A percentile compares a stretch with the other conserved stretches of the same genome.
Conservation (phyloP, 352 stramenopile species). For the Globisporangium radiosum region DNA sequence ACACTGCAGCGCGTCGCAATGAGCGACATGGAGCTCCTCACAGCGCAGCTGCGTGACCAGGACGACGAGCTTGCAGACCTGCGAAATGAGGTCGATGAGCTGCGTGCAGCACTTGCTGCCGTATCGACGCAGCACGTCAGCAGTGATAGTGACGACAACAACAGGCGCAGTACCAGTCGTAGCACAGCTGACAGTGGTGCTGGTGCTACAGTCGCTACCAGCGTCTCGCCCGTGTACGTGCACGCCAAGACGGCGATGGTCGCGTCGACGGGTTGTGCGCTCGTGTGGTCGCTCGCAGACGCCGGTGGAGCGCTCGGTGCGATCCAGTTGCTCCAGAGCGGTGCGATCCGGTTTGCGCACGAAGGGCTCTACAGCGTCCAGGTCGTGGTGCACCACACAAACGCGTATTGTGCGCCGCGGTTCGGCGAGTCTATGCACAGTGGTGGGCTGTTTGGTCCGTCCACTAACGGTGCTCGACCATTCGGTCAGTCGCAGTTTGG, state of each 20-base stretch:
- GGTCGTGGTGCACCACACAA: conserved; percentile 1
- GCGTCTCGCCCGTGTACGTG: too few relatives aligned
- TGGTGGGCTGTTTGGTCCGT: too few relatives aligned
- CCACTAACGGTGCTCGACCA: too few relatives aligned
- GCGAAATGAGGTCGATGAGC: conserved; percentile 1
- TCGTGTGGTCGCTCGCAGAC: neutral
- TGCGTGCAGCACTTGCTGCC: neutral
- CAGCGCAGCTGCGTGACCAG: conserved; percentile 7
- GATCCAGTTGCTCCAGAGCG: neutral
- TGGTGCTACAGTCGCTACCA: too few relatives aligned
- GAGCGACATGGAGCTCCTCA: conserved; percentile 6
- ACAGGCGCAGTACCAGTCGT: too few relatives aligned
- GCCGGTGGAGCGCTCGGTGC: neutral
- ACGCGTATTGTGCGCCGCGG: neutral
- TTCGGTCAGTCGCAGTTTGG: too few relatives aligned
- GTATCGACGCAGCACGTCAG: too few relatives aligned
- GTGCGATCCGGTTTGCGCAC: neutral
- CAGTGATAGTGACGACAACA: too few relatives aligned
- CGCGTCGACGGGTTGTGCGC: neutral
- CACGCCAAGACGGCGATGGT: too few relatives aligned
- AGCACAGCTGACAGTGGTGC: too few relatives aligned
- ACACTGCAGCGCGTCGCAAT: conserved; percentile 1
- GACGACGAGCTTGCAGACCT: conserved; percentile 6
- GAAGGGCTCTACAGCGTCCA: neutral
- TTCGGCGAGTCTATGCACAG: too few relatives aligned